Conservation (phyloP, 2,329 filamentous ascomycete species). For the Alternaria metachromatica region DNA sequence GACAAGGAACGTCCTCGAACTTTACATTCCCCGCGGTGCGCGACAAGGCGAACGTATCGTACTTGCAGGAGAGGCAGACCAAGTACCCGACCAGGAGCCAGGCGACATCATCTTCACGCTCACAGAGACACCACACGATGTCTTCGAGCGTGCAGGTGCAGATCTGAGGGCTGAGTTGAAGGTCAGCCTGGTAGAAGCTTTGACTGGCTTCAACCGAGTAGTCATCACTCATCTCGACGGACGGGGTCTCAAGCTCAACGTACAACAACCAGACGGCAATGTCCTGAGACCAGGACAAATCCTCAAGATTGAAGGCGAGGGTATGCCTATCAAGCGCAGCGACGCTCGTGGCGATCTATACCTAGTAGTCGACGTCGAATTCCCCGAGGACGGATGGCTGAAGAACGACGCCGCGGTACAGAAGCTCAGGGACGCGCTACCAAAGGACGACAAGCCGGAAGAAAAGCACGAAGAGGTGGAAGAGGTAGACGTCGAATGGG, state of each 20-base stretch:
- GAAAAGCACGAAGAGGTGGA: constrained; percentile 75
- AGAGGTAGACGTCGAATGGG: constrained; percentile 85
- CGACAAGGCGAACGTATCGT: constrained; percentile 85
- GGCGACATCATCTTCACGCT: constrained; percentile 94
- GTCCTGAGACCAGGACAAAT: constrained; percentile 83
- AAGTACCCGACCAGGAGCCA: constrained; percentile 84
- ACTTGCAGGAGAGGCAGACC: constrained; percentile 91
- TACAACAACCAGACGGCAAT: constrained; percentile 74
- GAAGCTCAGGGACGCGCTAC: constrained; percentile 76
- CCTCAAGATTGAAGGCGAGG: constrained; percentile 85
- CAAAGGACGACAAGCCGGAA: constrained; percentile 61
- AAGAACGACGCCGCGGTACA: constrained; percentile 71
- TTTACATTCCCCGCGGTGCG: constrained; percentile 89
- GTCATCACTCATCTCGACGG: constrained; percentile 94
- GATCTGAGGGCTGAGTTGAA: constrained; percentile 84
- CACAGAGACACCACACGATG: constrained; percentile 78
- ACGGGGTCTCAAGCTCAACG: constrained; percentile 81
- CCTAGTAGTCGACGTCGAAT: constrained; percentile 82
- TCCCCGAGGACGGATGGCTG: constrained; percentile 87
- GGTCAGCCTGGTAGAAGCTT: constrained; percentile 80
- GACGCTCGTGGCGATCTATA: constrained; percentile 88
- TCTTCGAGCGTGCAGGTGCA: constrained; percentile 81
- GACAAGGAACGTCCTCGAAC: constrained; percentile 92
- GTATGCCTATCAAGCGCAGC: constrained; percentile 90
- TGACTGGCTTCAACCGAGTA: constrained; percentile 88